Percentiles rank a stretch among this genome's conserved stretches.
Conservation (phyloP, 345 rosid species). For the Pelargonium nanum region DNA sequence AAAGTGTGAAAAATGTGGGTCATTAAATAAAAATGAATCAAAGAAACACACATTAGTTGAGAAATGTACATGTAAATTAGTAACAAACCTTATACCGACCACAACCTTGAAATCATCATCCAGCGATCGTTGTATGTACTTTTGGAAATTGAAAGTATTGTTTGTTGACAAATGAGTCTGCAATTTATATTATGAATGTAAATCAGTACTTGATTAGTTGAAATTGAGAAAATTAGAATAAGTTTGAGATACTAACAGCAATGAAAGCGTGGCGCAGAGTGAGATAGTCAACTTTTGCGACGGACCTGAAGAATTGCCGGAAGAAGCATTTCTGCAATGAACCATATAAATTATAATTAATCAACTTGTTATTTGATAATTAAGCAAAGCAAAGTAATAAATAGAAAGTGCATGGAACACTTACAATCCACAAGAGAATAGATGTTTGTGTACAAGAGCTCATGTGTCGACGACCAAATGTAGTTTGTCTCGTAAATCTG, state of each 20-base stretch:
- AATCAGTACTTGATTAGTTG: not conserved
- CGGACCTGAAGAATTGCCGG: slow-evolving; percentile 52
- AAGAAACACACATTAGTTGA: not conserved
- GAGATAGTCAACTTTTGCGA: slow-evolving; percentile 65
- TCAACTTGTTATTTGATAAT: no score
- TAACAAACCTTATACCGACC: slow-evolving; percentile 53
- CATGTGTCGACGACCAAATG: slow-evolving; percentile 59
- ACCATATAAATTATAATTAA: no score
- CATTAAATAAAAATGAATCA: not conserved
- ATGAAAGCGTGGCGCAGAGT: slow-evolving; percentile 76
- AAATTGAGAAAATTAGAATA: not conserved
- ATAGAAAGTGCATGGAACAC: slow-evolving; percentile 10
- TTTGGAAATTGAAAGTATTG: slow-evolving; percentile 52
- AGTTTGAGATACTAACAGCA: slow-evolving; percentile 22
- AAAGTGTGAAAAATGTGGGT: not conserved
- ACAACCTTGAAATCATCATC: slow-evolving; percentile 72
- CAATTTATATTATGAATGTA: not conserved
- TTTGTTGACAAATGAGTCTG: slow-evolving; percentile 48
- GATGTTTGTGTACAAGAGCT: slow-evolving; percentile 29
- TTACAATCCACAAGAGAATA: slow-evolving; percentile 42
- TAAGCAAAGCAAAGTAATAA: not conserved
- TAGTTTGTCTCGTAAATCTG: slow-evolving; percentile 53
- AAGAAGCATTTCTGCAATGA: slow-evolving; percentile 59
- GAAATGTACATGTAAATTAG: not conserved
- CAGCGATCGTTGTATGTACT: slow-evolving; percentile 61